Percentiles rank a stretch among this genome's conserved stretches.
Evolutionary conservation across 805 yeast species (phyloP).

Genomic region (Metschnikowia cerradonensis): DNA sequence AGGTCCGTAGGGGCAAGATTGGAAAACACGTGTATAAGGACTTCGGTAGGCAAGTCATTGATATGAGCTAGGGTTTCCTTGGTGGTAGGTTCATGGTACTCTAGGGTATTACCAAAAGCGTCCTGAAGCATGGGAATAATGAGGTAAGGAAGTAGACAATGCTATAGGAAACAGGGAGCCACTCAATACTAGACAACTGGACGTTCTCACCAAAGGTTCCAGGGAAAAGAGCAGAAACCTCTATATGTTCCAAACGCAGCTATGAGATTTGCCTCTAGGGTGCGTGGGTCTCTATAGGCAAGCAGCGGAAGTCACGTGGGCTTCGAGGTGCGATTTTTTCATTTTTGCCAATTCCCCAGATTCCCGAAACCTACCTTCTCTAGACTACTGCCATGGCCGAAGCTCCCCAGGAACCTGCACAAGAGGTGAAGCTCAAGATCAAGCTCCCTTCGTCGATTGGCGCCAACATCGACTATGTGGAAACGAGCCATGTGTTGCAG

Average conservation of each 20-base stretch:
- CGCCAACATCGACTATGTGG: constrained; percentile 19
- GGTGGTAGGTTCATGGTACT: not conserved
- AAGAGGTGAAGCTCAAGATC: constrained; percentile 21
- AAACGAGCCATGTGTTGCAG: constrained; percentile 28
- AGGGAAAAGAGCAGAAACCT: not conserved
- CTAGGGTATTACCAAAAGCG: constrained; percentile 22
- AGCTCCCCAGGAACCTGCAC: constrained; percentile 15
- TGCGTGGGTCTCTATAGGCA: not conserved
- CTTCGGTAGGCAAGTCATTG: constrained; percentile 44
- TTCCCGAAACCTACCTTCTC: not conserved
- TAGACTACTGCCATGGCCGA: constrained; percentile 14
- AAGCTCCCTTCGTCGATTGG: constrained; percentile 18
- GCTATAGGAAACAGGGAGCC: not conserved
- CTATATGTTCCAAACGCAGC: not conserved
- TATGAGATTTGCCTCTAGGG: not conserved
- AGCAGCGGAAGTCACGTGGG: constrained; percentile 1
- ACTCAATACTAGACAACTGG: not conserved
- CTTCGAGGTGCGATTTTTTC: constrained; percentile 3
- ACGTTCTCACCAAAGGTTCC: not conserved
- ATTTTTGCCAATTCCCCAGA: constrained; percentile 2
- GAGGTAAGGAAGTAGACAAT: not conserved
- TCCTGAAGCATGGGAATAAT: constrained; percentile 15
- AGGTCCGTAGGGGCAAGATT: constrained; percentile 45
- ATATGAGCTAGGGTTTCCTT: constrained; percentile 10
- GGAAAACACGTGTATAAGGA: constrained; percentile 43